A percentile compares a stretch with the other conserved stretches of the same genome.
phyloP scores from a whole-genome alignment of 352 stramenopile genomes.

The Phytopythium montanum region DNA sequence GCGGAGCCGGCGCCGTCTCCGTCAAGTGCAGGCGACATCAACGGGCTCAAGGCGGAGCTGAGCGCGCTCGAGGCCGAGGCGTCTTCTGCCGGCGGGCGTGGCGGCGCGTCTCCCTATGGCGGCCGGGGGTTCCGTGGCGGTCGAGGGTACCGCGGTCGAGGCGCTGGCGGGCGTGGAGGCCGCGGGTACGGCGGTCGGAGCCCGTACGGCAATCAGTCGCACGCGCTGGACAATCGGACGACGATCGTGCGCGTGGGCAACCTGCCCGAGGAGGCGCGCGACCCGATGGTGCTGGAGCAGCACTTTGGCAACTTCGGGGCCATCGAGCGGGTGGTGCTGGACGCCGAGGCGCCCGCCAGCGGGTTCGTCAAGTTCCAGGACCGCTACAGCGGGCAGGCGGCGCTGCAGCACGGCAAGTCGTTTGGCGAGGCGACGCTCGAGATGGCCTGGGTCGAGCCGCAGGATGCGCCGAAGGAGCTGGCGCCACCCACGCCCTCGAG shows the following conservation, averaged over 20 bases:
- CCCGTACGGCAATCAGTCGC: slow-evolving; percentile 34
- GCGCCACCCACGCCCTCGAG: slow-evolving; percentile 9
- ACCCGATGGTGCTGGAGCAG: slow-evolving; percentile 75
- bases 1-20: slow-evolving; percentile 10
- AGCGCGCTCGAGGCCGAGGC: slow-evolving; percentile 60
- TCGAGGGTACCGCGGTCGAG: slow-evolving; percentile 46
- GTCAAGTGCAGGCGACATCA: slow-evolving; percentile 19
- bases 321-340: slow-evolving; percentile 73
- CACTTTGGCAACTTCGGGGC: slow-evolving; percentile 86
- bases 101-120: slow-evolving; percentile 14
- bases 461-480: slow-evolving; percentile 48
- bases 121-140: slow-evolving; percentile 35
- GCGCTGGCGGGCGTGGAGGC: slow-evolving; percentile 35
- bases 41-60: slow-evolving; percentile 60
- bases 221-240: slow-evolving; percentile 83
- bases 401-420: slow-evolving; percentile 50
- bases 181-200: slow-evolving; percentile 20
- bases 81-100: slow-evolving; percentile 18
- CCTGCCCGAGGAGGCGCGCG: slow-evolving; percentile 67
- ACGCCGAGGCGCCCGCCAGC: slow-evolving; percentile 29
- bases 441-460: slow-evolving; percentile 59
- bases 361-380: slow-evolving; percentile 86
- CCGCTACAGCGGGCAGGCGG: slow-evolving; percentile 67
- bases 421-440: slow-evolving; percentile 58
- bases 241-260: slow-evolving; percentile 80